phyloP scores from a whole-genome alignment of 1,284 basidiomycete species.

The Mrakiaceae sp. region DNA sequence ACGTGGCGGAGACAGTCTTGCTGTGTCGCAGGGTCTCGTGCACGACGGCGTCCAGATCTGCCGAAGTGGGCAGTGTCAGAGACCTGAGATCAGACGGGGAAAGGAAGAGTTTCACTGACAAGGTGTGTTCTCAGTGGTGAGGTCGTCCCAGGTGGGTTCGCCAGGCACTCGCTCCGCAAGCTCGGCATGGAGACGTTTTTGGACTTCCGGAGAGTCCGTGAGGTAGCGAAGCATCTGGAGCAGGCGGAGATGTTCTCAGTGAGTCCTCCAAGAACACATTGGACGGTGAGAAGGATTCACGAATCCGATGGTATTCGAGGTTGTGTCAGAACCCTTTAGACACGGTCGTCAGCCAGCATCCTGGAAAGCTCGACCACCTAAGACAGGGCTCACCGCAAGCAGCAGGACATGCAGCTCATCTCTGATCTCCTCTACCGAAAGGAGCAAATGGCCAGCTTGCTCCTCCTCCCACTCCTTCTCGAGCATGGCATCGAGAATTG shows the following conservation, averaged over 20 bases:
- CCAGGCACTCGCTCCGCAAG: neutral
- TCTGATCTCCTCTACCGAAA: neutral
- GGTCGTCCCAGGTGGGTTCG: neutral
- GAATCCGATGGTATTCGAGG: neutral
- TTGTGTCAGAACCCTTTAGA: neutral
- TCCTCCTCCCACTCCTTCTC: neutral
- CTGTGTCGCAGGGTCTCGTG: neutral
- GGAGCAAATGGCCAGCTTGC: neutral
- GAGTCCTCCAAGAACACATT: neutral
- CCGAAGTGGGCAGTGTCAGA: neutral
- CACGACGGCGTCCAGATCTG: neutral
- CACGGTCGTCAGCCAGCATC: neutral
- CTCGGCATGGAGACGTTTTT: neutral
- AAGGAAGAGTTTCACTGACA: neutral
- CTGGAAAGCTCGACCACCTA: no score
- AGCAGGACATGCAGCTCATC: neutral
- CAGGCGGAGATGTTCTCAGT: neutral
- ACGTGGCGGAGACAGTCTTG: neutral
- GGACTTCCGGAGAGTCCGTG: neutral
- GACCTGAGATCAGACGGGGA: neutral
- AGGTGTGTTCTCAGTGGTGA: neutral
- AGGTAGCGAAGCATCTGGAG: neutral
- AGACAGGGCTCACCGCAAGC: neutral
- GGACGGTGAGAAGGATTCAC: neutral
- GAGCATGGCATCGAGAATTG: neutral